These are phyloP conservation scores for Fusarium sp. DNA, from an alignment of 2,329 filamentous ascomycete species.

Conservation along the genomic window DNA sequence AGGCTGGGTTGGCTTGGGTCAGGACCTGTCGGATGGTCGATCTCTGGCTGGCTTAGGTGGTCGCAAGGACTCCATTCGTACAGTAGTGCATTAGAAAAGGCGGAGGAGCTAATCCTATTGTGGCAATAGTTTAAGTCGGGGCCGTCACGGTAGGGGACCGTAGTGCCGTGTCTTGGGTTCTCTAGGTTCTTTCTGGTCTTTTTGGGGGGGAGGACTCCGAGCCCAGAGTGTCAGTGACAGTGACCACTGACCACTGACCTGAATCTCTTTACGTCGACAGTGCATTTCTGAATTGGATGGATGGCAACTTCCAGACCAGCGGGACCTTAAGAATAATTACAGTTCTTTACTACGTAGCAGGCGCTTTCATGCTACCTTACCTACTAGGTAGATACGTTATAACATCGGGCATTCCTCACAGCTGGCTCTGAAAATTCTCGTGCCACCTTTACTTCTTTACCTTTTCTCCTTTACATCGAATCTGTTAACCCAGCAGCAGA, in stretches of 20 bases:
- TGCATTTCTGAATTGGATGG: conserved; percentile 2
- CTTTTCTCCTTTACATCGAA: not conserved
- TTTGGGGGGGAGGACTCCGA: conserved; percentile 20
- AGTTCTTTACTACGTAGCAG: no score
- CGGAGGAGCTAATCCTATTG: conserved; percentile 36
- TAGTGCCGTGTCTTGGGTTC: conserved; percentile 24
- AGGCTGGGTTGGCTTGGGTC: conserved; percentile 23
- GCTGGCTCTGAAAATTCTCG: not conserved
- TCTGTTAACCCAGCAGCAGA: conserved; percentile 25
- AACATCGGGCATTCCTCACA: not conserved
- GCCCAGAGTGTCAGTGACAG: not conserved
- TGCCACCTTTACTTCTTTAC: not conserved
- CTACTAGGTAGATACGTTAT: not conserved
- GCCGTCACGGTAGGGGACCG: conserved; percentile 32
- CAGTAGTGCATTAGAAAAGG: conserved; percentile 40
- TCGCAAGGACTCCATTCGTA: conserved; percentile 37
- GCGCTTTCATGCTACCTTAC: not conserved
- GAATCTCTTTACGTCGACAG: conserved; percentile 4
- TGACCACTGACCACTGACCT: not conserved
- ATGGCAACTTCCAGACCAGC: not conserved
- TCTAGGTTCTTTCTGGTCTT: not conserved
- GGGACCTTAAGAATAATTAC: not conserved
- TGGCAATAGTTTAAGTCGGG: conserved; percentile 29
- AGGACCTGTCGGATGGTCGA: conserved; percentile 15
- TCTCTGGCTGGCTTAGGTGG: conserved; percentile 34